Base-by-base conservation (phyloP, 805 yeast species). In the Hyphopichia homilentoma region DNA sequence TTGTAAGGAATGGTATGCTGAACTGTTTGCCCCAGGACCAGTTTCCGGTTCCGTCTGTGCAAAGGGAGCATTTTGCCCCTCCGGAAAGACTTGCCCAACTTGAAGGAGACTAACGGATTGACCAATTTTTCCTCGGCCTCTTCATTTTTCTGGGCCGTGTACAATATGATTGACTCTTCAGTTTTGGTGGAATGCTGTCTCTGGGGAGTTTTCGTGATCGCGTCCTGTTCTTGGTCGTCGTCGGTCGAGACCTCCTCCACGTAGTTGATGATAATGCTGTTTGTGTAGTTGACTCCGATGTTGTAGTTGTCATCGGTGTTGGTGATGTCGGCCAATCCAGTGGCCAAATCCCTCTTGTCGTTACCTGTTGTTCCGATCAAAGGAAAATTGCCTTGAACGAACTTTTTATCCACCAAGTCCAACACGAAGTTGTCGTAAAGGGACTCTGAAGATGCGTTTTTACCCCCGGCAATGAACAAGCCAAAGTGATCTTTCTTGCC, bases 391-490 rank as follows among this genome's bases (percentile, higher is more conserved):
- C 17, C 24, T 5, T 47, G 46, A 24, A 62, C 59, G 38, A 60
- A 67, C 26, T 42, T 45, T 15, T 52, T 57, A 8, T 63, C 66
- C 1, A 64, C 68, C 33, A 75, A 43, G 43, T 75, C 82, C 42
- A 56, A 77, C 11, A 71, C 47, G 9, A 54, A 57, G 26, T 68
- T 57, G 26, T 48, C 60, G 41, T 50, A 58, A 25, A 61, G 44
- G 6, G 45, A 52, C 6, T 46, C 41, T 27, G 65, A 65, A 32
- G 57, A 32, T 5, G 36, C 49, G 41, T 68, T 70, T 35, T 61
- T 51, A 2, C 84, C 84, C 7, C 84, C 84, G 2, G 70, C 60
- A n/a, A 76, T 59, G 15, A 73, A 49, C 5, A 79, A 34, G 0
- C 81, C 81, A 15, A 57, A 64, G 40, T 67, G 78, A 46, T 54